These are phyloP conservation scores for Yarrowia divulgata DNA, from an alignment of 805 yeast species.

Conservation along the genomic window DNA sequence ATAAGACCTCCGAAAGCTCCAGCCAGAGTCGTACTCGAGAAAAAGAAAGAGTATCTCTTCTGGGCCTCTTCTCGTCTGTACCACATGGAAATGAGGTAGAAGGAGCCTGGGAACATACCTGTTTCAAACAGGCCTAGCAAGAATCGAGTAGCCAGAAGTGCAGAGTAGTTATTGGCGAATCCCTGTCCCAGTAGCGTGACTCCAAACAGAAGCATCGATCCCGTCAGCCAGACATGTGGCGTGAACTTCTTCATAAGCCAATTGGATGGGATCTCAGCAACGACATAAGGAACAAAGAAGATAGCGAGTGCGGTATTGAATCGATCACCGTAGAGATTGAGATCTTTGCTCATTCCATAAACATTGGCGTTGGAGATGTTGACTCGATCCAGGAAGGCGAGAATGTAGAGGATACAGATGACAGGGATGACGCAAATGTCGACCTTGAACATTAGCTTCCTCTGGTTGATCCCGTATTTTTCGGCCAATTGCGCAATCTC, in stretches of 20 bases:
- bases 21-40: constrained; percentile 72
- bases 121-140: constrained; percentile 75
- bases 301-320: constrained; percentile 71
- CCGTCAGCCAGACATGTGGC: constrained; percentile 71
- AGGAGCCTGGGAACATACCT: constrained; percentile 77
- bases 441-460: constrained; percentile 64
- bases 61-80: constrained; percentile 73
- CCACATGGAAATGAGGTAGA: constrained; percentile 71
- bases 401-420: constrained; percentile 72
- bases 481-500: constrained; percentile 52
- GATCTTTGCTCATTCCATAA: constrained; percentile 67
- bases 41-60: constrained; percentile 71
- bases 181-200: constrained; percentile 71
- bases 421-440: constrained; percentile 77
- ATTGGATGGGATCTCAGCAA: constrained; percentile 72
- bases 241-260: constrained; percentile 62
- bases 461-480: constrained; percentile 61
- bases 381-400: constrained; percentile 81
- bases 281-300: constrained; percentile 75
- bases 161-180: constrained; percentile 63
- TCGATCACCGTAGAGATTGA: constrained; percentile 63
- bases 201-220: constrained; percentile 67
- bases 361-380: constrained; percentile 82
- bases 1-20: constrained; percentile 81
- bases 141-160: constrained; percentile 66